These are phyloP conservation scores for Heliamphora exappendiculata DNA, from an alignment of 148 eudicot genomes.

Conservation along the genomic window DNA sequence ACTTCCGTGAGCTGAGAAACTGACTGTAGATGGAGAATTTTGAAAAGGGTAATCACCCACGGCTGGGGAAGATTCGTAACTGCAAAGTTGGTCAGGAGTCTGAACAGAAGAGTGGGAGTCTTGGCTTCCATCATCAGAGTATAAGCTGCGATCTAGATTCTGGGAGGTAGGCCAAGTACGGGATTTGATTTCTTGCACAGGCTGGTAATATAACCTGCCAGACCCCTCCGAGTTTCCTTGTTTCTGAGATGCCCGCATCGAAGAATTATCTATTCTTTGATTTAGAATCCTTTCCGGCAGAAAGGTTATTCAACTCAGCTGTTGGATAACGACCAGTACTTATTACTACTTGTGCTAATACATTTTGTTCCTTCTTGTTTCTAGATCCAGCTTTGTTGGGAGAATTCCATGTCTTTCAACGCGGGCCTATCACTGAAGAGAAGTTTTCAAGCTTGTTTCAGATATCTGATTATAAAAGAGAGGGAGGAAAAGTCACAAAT, in stretches of 20 bases:
- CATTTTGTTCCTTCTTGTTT: background rate
- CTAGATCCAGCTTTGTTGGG: background rate
- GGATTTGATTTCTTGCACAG: background rate
- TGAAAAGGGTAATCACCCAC: slow-evolving; percentile 5
- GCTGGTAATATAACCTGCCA: slow-evolving; percentile 8
- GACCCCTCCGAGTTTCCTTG: slow-evolving; percentile 9
- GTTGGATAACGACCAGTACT: background rate
- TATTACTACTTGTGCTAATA: background rate
- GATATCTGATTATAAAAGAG: background rate
- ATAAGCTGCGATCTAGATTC: slow-evolving; percentile 8
- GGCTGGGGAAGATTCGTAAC: slow-evolving; percentile 9
- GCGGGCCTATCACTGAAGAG: background rate
- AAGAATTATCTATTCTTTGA: background rate
- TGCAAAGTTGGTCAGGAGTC: slow-evolving; percentile 1
- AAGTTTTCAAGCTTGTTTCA: background rate
- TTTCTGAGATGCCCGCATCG: slow-evolving; percentile 18
- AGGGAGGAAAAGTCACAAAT: background rate
- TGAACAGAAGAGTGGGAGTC: background rate
- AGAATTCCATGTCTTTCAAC: background rate
- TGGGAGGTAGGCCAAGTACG: background rate
- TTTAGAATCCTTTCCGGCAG: background rate
- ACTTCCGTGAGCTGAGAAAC: slow-evolving; percentile 12
- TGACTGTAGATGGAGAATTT: slow-evolving; percentile 14
- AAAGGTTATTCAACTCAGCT: background rate
- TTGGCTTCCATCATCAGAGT: slow-evolving; percentile 8